Conservation (phyloP, 2,329 filamentous ascomycete genomes). For the Colletotrichum tropicale region DNA sequence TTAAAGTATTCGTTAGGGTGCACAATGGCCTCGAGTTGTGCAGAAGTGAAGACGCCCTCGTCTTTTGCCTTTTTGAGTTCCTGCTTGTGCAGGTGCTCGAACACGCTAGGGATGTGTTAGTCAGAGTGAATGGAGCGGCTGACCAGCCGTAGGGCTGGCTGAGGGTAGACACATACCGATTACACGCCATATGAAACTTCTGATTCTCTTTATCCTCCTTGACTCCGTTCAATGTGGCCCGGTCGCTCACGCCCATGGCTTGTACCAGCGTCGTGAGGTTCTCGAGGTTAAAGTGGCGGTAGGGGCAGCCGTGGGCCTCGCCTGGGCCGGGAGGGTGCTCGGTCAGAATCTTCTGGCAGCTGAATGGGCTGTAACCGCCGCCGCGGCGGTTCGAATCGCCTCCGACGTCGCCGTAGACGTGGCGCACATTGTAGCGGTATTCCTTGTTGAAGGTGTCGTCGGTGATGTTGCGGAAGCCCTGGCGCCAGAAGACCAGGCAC, state of each 20-base stretch:
- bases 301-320: conserved; percentile 95
- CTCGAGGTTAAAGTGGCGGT: conserved; percentile 88
- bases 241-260: conserved; percentile 78
- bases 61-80: conserved; percentile 81
- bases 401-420: conserved; percentile 92
- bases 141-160: background rate
- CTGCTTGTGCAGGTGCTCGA: conserved; percentile 82
- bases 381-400: conserved; percentile 88
- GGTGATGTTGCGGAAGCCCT: conserved; percentile 81
- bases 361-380: conserved; percentile 87
- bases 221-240: conserved; percentile 78
- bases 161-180: conserved; percentile 64
- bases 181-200: conserved; percentile 94
- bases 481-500: conserved; percentile 89
- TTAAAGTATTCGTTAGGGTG: conserved; percentile 99
- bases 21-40: conserved; percentile 90
- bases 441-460: conserved; percentile 98
- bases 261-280: conserved; percentile 82
- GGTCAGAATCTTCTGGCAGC: conserved; percentile 92
- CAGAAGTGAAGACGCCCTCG: conserved; percentile 71
- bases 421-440: conserved; percentile 96
- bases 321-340: conserved; percentile 87
- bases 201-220: conserved; percentile 88
- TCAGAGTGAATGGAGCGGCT: background rate
- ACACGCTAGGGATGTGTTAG: conserved; percentile 63